phyloP scores from a whole-genome alignment of 2,329 filamentous ascomycete species.

The Aspergillus spinulosporus region DNA sequence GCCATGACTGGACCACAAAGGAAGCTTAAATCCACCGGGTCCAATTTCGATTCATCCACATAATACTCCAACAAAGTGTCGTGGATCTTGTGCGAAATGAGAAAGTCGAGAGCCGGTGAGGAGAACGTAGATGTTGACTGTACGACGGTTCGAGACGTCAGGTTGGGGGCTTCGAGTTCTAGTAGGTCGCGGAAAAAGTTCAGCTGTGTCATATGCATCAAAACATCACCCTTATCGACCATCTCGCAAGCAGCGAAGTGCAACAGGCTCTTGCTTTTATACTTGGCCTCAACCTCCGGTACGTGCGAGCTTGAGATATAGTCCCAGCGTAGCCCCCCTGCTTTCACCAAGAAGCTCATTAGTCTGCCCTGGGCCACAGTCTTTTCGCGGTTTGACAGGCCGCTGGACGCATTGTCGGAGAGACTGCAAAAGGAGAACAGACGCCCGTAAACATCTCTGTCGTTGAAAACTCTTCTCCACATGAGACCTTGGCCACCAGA shows the following conservation, averaged over 20 bases:
- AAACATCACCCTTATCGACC: constrained; percentile 58
- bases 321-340: constrained; percentile 57
- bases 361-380: constrained; percentile 63
- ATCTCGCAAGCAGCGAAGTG: constrained; percentile 58
- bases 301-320: constrained; percentile 54
- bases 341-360: constrained; percentile 57
- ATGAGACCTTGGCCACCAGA: constrained; percentile 53
- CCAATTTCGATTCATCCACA: constrained; percentile 51
- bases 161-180: constrained; percentile 41
- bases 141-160: constrained; percentile 31
- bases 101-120: constrained; percentile 52
- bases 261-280: constrained; percentile 48
- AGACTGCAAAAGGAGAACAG: constrained; percentile 59
- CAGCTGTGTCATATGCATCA: constrained; percentile 62
- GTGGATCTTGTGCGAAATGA: constrained; percentile 54
- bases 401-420: constrained; percentile 35
- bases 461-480: constrained; percentile 63
- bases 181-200: constrained; percentile 60
- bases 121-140: constrained; percentile 41
- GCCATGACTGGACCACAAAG: constrained; percentile 57
- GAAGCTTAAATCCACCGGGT: constrained; percentile 55
- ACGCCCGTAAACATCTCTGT: constrained; percentile 58
- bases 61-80: constrained; percentile 52
- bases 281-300: constrained; percentile 52
- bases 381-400: constrained; percentile 53